Conservation (phyloP, 2,329 filamentous ascomycete genomes). For the Colletotrichum lindemuthianum region DNA sequence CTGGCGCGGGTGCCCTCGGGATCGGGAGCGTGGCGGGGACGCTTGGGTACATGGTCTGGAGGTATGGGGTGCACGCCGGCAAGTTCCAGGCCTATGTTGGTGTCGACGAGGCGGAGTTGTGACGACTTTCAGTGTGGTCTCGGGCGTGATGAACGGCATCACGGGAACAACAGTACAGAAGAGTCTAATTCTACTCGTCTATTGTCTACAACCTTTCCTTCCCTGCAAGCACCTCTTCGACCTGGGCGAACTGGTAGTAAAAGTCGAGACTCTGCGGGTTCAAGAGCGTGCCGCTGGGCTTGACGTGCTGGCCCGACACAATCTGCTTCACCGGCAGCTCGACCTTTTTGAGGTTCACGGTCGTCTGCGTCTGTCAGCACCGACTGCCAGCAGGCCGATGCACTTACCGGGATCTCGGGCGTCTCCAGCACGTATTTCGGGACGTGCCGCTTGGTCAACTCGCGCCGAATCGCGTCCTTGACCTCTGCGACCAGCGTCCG, state of each 20-base stretch:
- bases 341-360: conserved; percentile 87
- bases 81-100: conserved; percentile 45
- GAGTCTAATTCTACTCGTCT: background rate
- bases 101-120: conserved; percentile 23
- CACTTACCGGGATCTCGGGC: conserved; percentile 79
- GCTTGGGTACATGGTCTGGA: conserved; percentile 59
- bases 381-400: background rate
- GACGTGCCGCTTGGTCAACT: conserved; percentile 78
- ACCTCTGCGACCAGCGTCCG: conserved; percentile 65
- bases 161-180: too few species aligned
- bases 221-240: conserved; percentile 66
- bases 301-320: conserved; percentile 78
- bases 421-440: conserved; percentile 84
- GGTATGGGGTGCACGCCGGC: conserved; percentile 58
- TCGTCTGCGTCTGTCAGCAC: conserved; percentile 63
- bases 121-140: background rate
- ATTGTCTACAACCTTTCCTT: conserved; percentile 59
- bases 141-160: too few species aligned
- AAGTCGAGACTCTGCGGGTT: conserved; percentile 81
- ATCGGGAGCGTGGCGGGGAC: conserved; percentile 61
- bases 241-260: conserved; percentile 81
- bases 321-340: conserved; percentile 88
- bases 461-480: conserved; percentile 71
- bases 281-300: conserved; percentile 78
- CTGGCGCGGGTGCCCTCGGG: conserved; percentile 55